phyloP scores from a whole-genome alignment of 768 basidiomycete species.

The Hericium rajendrae region DNA sequence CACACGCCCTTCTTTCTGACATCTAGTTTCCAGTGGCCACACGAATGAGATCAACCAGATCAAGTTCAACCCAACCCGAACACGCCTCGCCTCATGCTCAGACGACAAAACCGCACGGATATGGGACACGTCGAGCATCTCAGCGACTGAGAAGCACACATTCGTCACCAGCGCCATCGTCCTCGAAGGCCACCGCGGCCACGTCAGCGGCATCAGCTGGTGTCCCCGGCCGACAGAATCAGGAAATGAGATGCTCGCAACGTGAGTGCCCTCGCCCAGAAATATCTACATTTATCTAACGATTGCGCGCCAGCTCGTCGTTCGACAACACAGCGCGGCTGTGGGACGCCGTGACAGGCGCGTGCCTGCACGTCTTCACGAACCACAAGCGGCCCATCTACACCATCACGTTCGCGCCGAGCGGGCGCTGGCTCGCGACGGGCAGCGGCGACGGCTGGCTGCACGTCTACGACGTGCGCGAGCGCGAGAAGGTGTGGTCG shows the following conservation, averaged over 20 bases:
- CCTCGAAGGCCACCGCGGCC: constrained; percentile 54
- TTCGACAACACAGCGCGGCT: constrained; percentile 74
- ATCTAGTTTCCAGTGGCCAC: constrained; percentile 45
- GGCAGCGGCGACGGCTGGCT: constrained; percentile 75
- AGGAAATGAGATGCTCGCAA: constrained; percentile 56
- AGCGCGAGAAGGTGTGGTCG: constrained; percentile 13
- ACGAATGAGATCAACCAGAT: constrained; percentile 71
- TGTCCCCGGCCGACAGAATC: constrained; percentile 42
- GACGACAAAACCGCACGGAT: constrained; percentile 73
- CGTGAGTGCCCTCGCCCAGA: constrained; percentile 34
- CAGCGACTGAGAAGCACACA: constrained; percentile 11
- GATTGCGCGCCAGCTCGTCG: constrained; percentile 43
- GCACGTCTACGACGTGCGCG: constrained; percentile 47
- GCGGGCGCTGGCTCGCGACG: constrained; percentile 62
- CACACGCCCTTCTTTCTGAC: not conserved
- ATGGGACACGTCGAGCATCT: constrained; percentile 54
- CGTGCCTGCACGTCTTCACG: constrained; percentile 59
- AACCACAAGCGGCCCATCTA: constrained; percentile 71
- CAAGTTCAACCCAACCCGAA: constrained; percentile 54
- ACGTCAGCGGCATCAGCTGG: constrained; percentile 63
- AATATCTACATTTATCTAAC: constrained; percentile 3
- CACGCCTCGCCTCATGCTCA: constrained; percentile 69
- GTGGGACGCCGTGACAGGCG: constrained; percentile 75
- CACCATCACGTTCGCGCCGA: constrained; percentile 66
- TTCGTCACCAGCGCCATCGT: constrained; percentile 26